These are phyloP conservation scores for Skeletonema tropicum DNA, from an alignment of 108 stramenopile species.

Conservation along the genomic window DNA sequence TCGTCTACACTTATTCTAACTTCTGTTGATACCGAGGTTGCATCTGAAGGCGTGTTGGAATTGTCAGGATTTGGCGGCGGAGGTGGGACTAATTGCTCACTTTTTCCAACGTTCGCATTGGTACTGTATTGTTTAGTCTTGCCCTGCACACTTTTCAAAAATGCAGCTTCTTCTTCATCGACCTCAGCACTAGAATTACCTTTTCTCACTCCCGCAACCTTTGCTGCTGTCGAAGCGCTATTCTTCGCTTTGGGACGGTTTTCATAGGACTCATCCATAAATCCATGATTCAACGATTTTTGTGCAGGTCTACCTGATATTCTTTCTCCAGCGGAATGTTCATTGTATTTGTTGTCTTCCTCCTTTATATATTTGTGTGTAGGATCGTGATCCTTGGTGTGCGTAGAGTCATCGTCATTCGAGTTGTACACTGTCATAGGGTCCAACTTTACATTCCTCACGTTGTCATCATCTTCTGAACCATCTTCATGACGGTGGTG, in stretches of 20 bases:
- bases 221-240: slow-evolving; percentile 16
- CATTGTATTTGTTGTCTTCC: slow-evolving; percentile 9
- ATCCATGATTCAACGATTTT: slow-evolving; percentile 41
- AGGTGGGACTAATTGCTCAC: neutral
- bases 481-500: slow-evolving; percentile 4
- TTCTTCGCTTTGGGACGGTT: slow-evolving; percentile 34
- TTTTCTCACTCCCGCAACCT: slow-evolving; percentile 13
- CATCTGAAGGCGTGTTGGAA: no score
- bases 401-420: slow-evolving; percentile 41
- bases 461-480: slow-evolving; percentile 10
- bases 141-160: slow-evolving; percentile 26
- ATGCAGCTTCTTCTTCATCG: slow-evolving; percentile 31
- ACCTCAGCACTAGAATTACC: neutral
- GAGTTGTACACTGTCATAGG: slow-evolving; percentile 39
- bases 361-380: slow-evolving; percentile 15
- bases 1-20: neutral
- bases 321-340: slow-evolving; percentile 22
- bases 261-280: slow-evolving; percentile 41
- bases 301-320: slow-evolving; percentile 29
- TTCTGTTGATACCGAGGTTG: neutral
- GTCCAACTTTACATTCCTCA: neutral
- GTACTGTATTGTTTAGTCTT: neutral
- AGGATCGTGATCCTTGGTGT: slow-evolving; percentile 41
- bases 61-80: neutral
- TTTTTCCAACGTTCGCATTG: neutral